Percentiles rank a stretch among this genome's conserved stretches.
These are phyloP conservation scores for Trichophyton equinum DNA, from an alignment of 2,329 filamentous ascomycete genomes.

Conservation along the genomic window DNA sequence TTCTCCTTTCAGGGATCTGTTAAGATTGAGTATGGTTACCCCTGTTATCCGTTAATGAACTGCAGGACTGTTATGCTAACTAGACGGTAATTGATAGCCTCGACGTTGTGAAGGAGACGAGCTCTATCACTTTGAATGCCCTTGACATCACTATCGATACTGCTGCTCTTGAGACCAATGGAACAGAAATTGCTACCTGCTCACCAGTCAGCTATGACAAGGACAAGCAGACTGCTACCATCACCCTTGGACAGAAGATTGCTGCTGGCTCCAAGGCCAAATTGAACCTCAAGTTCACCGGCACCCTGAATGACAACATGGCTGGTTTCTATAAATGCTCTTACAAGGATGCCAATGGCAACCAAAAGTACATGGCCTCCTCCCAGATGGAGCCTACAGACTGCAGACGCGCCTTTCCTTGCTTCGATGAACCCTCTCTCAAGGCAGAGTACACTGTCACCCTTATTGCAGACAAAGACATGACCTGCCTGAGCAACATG, in stretches of 20 bases:
- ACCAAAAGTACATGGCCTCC: slow-evolving; percentile 70
- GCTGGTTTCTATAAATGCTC: slow-evolving; percentile 94
- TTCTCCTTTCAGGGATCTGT: slow-evolving; percentile 80
- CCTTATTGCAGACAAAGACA: slow-evolving; percentile 73
- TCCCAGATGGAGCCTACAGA: slow-evolving; percentile 97
- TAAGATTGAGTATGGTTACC: slow-evolving; percentile 53
- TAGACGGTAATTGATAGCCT: slow-evolving; percentile 37
- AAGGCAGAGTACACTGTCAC: slow-evolving; percentile 91
- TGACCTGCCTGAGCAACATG: slow-evolving; percentile 96
- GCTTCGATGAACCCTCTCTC: slow-evolving; percentile 88
- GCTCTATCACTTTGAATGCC: slow-evolving; percentile 75
- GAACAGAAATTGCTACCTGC: slow-evolving; percentile 45
- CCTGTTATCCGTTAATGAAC: not conserved
- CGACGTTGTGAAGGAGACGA: slow-evolving; percentile 73
- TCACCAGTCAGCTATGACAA: slow-evolving; percentile 62
- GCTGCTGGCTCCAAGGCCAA: slow-evolving; percentile 64
- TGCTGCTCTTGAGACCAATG: slow-evolving; percentile 53
- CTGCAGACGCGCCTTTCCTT: slow-evolving; percentile 82
- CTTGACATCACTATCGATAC: slow-evolving; percentile 73
- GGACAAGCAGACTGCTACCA: slow-evolving; percentile 65
- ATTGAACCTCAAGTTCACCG: slow-evolving; percentile 65
- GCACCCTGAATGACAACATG: slow-evolving; percentile 84
- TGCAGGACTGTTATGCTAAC: slow-evolving; percentile 8
- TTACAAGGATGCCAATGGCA: slow-evolving; percentile 71
- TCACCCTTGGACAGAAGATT: slow-evolving; percentile 63